These are phyloP conservation scores for Strobilomyces confusus DNA, from an alignment of 768 basidiomycete species.

Conservation along the genomic window DNA sequence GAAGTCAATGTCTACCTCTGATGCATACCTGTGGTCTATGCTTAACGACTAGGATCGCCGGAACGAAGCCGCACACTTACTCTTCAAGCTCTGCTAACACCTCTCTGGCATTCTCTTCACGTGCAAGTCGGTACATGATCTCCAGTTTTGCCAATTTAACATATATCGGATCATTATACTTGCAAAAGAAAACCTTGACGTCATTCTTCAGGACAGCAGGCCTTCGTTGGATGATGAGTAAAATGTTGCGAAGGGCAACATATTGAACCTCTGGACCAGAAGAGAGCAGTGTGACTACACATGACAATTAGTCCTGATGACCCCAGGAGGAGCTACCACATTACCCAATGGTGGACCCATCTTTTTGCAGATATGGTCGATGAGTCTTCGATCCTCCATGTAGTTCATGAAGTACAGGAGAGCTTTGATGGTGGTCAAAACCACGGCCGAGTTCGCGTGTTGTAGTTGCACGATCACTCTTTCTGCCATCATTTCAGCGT, in stretches of 20 bases:
- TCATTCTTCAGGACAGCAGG: slow-evolving; percentile 93
- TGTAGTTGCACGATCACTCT: slow-evolving; percentile 90
- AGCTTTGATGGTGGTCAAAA: slow-evolving; percentile 95
- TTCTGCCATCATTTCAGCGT: slow-evolving; percentile 95
- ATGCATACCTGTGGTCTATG: slow-evolving; percentile 71
- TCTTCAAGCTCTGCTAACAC: slow-evolving; percentile 94
- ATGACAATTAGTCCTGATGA: slow-evolving; percentile 2
- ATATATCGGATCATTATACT: slow-evolving; percentile 99
- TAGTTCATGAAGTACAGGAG: slow-evolving; percentile 98
- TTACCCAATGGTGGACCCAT: slow-evolving; percentile 96
- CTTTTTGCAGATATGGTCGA: slow-evolving; percentile 91
- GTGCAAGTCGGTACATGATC: slow-evolving; percentile 96
- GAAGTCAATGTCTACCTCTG: slow-evolving; percentile 97
- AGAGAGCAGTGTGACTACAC: slow-evolving; percentile 84
- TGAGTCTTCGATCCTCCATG: slow-evolving; percentile 83
- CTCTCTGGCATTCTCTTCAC: slow-evolving; percentile 90
- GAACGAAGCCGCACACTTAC: slow-evolving; percentile 41
- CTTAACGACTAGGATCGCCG: background rate
- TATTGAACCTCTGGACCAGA: slow-evolving; percentile 99
- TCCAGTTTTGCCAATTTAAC: slow-evolving; percentile 97
- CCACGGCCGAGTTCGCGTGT: slow-evolving; percentile 99
- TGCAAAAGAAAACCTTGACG: slow-evolving; percentile 99
- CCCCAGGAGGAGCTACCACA: background rate
- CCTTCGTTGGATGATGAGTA: slow-evolving; percentile 93
- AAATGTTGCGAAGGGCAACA: slow-evolving; percentile 92